Conservation (phyloP, 2,329 filamentous ascomycete species). For the Sporothrix globosa region DNA sequence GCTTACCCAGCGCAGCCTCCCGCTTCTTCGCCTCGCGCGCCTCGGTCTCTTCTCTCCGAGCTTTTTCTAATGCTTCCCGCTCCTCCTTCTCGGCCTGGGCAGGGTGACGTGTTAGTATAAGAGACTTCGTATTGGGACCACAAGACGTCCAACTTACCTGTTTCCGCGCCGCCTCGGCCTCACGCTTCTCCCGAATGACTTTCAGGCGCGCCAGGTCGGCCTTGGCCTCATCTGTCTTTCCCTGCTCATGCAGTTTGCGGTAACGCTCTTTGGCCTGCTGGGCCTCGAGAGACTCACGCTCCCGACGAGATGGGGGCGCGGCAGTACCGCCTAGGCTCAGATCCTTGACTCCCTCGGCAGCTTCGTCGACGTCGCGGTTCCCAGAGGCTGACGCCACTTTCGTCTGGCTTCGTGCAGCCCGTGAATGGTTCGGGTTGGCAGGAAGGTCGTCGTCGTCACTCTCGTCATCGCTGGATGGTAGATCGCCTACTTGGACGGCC, state of each 20-base stretch:
- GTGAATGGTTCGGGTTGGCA: conserved; percentile 89
- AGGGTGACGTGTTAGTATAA: conserved; percentile 37
- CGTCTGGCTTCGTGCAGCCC: conserved; percentile 66
- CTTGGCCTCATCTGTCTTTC: conserved; percentile 95
- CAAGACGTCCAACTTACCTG: conserved; percentile 59
- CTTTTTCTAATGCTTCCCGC: conserved; percentile 55
- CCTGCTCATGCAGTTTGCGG: conserved; percentile 86
- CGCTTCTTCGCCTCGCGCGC: conserved; percentile 61
- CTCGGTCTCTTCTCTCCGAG: conserved; percentile 56
- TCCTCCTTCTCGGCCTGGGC: conserved; percentile 61
- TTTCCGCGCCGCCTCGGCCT: conserved; percentile 79
- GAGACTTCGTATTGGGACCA: not conserved
- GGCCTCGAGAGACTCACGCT: conserved; percentile 78
- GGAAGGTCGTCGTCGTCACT: conserved; percentile 65
- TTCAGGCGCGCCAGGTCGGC: conserved; percentile 82
- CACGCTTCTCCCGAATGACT: conserved; percentile 82
- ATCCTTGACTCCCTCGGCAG: conserved; percentile 60
- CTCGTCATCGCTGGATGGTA: conserved; percentile 71
- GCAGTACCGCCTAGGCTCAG: conserved; percentile 47
- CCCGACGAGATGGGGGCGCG: conserved; percentile 52
- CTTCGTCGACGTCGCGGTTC: conserved; percentile 50
- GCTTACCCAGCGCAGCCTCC: conserved; percentile 55
- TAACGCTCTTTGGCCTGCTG: conserved; percentile 88
- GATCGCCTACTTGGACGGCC: conserved; percentile 77
- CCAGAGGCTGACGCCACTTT: conserved; percentile 44